A percentile compares a stretch with the other conserved stretches of the same genome.
These are phyloP conservation scores for Krasilnikovozyma curviuscula DNA, from an alignment of 768 basidiomycete species.

Conservation along the genomic window DNA sequence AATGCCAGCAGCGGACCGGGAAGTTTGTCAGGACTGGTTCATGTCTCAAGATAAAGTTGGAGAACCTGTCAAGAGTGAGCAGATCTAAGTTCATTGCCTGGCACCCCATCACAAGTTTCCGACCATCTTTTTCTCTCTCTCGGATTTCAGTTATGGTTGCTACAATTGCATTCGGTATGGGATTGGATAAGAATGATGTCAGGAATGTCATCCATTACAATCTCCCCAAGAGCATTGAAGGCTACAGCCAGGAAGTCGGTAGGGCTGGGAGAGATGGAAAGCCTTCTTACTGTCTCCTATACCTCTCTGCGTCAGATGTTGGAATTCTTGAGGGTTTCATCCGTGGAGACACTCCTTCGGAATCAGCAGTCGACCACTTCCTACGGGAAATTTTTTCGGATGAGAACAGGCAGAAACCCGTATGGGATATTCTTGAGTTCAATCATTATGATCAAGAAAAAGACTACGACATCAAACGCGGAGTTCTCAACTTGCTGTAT, in stretches of 20 bases:
- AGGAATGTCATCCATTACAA: constrained; percentile 29
- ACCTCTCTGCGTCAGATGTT: constrained; percentile 31
- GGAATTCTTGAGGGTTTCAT: constrained; percentile 36
- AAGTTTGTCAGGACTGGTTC: constrained; percentile 28
- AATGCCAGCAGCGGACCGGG: constrained; percentile 25
- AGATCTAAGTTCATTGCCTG: too few species aligned
- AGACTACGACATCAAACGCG: constrained; percentile 32
- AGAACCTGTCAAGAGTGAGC: too few species aligned
- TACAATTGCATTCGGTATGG: constrained; percentile 34
- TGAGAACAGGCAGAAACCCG: too few species aligned
- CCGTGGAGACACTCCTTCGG: constrained; percentile 33
- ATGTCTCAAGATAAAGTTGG: constrained; percentile 28
- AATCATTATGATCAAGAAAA: too few species aligned
- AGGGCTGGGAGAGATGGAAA: constrained; percentile 31
- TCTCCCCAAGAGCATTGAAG: constrained; percentile 35
- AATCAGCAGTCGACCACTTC: constrained; percentile 17
- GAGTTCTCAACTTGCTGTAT: constrained; percentile 31
- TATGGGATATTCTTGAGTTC: too few species aligned
- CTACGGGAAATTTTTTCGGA: constrained; percentile 13
- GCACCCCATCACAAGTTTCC: too few species aligned
- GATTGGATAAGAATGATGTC: constrained; percentile 29
- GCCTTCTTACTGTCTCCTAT: constrained; percentile 32
- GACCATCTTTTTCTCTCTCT: too few species aligned
- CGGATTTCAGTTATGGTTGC: constrained; percentile 32
- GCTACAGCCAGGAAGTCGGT: constrained; percentile 31